These are phyloP conservation scores for Aspergillus glaucus DNA, from an alignment of 2,329 filamentous ascomycete genomes.

Conservation along the genomic window DNA sequence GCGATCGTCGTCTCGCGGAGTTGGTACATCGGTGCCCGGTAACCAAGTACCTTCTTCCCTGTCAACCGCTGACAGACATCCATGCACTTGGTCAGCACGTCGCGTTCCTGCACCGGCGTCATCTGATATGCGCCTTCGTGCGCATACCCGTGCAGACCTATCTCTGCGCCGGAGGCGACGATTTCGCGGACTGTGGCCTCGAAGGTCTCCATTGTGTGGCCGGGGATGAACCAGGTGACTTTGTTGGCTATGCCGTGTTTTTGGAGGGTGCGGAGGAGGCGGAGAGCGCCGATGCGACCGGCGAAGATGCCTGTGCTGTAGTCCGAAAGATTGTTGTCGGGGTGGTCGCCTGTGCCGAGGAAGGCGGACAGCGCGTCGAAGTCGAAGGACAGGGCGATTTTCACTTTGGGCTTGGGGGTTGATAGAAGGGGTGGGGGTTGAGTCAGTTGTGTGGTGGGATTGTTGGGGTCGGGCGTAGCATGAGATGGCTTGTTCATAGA, in stretches of 20 bases:
- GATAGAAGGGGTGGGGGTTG: too few species aligned
- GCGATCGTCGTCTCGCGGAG: slow-evolving; percentile 19
- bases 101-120: slow-evolving; percentile 64
- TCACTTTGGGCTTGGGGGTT: background rate
- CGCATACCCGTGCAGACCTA: slow-evolving; percentile 49
- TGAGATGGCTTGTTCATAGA: too few species aligned
- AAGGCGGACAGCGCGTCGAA: slow-evolving; percentile 51
- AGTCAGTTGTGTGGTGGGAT: too few species aligned
- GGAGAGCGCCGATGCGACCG: slow-evolving; percentile 45
- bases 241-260: slow-evolving; percentile 37
- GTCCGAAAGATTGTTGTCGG: slow-evolving; percentile 46
- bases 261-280: slow-evolving; percentile 45
- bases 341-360: slow-evolving; percentile 46
- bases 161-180: slow-evolving; percentile 29
- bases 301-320: slow-evolving; percentile 47
- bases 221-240: slow-evolving; percentile 47
- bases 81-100: slow-evolving; percentile 67
- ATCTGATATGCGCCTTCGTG: slow-evolving; percentile 67
- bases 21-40: slow-evolving; percentile 21
- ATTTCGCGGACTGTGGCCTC: slow-evolving; percentile 33
- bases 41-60: slow-evolving; percentile 54
- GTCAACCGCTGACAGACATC: slow-evolving; percentile 62
- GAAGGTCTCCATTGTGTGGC: slow-evolving; percentile 47
- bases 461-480: too few species aligned
- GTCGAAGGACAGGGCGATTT: slow-evolving; percentile 34